phyloP scores from a whole-genome alignment of 768 basidiomycete species.

The Leccinum variicolor region DNA sequence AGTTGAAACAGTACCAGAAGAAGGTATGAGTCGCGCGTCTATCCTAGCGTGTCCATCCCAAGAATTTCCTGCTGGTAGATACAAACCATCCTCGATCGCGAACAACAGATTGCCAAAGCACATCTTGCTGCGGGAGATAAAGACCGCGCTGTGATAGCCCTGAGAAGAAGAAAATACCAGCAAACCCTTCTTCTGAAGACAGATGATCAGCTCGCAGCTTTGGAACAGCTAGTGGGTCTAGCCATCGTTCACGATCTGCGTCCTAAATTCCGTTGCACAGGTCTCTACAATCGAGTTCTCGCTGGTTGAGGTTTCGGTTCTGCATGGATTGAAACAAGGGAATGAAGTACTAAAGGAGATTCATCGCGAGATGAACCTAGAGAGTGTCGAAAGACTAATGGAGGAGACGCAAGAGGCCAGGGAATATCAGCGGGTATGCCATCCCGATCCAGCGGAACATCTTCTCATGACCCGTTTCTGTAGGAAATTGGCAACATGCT shows the following conservation, averaged over 20 bases:
- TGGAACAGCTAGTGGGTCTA: constrained; percentile 78
- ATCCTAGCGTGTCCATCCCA: background rate
- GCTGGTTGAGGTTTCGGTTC: constrained; percentile 84
- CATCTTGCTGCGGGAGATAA: constrained; percentile 81
- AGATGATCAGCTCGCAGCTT: constrained; percentile 80
- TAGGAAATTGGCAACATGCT: constrained; percentile 93
- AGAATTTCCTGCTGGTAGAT: constrained; percentile 48
- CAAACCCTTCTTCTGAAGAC: constrained; percentile 85
- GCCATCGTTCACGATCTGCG: background rate
- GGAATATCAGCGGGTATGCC: constrained; percentile 80
- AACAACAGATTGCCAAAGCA: constrained; percentile 83
- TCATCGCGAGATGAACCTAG: constrained; percentile 89
- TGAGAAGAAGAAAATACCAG: constrained; percentile 92
- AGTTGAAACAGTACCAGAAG: constrained; percentile 93
- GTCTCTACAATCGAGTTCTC: constrained; percentile 97
- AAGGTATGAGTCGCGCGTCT: constrained; percentile 48
- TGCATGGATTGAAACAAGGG: constrained; percentile 91
- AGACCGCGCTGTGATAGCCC: constrained; percentile 81
- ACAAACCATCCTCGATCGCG: constrained; percentile 80
- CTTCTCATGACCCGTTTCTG: background rate
- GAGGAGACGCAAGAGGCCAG: constrained; percentile 91
- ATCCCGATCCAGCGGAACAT: background rate
- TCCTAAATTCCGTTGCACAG: constrained; percentile 38
- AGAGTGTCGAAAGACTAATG: constrained; percentile 90
- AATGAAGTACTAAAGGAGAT: constrained; percentile 92